A percentile compares a stretch with the other conserved stretches of the same genome.
These are phyloP conservation scores for Trifolium repens DNA, from an alignment of 306 rosid genomes.

Conservation along the genomic window DNA sequence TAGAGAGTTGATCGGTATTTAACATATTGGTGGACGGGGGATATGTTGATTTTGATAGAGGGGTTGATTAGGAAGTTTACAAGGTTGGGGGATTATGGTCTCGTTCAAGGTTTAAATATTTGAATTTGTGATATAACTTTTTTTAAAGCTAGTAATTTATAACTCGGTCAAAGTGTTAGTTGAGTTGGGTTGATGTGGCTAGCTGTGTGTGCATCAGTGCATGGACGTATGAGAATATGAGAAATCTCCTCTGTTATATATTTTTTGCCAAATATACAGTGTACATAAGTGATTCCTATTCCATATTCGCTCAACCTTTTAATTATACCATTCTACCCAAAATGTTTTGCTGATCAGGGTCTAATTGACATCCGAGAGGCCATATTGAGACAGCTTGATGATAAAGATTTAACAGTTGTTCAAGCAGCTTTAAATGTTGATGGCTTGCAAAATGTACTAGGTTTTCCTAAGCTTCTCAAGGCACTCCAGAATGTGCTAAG, in stretches of 20 bases:
- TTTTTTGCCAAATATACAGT: not conserved
- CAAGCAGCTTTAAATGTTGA: slow-evolving; percentile 68
- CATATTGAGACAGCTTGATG: slow-evolving; percentile 73
- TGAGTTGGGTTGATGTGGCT: slow-evolving; percentile 10
- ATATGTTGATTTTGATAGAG: slow-evolving; percentile 21
- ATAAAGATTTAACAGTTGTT: slow-evolving; percentile 84
- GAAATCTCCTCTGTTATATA: not conserved
- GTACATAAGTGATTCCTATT: not conserved
- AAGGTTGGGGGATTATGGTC: not conserved
- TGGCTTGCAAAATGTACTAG: slow-evolving; percentile 59
- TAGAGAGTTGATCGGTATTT: not conserved
- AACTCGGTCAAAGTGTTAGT: not conserved
- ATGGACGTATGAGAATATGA: not conserved
- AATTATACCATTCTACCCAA: not conserved
- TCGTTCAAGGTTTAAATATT: not conserved
- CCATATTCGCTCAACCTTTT: slow-evolving; percentile 17
- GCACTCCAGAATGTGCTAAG: slow-evolving; percentile 65
- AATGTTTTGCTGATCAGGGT: slow-evolving; percentile 57
- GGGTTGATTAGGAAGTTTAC: slow-evolving; percentile 9
- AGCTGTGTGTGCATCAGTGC: slow-evolving; percentile 31
- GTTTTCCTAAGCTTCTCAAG: slow-evolving; percentile 60
- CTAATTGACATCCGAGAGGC: slow-evolving; percentile 67
- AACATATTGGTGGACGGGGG: slow-evolving; percentile 24
- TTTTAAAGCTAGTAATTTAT: not conserved
- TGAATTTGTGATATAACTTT: slow-evolving; percentile 7